Base-by-base conservation (phyloP, 192 early-diverging fungal genomes). In the Podila horticola region DNA sequence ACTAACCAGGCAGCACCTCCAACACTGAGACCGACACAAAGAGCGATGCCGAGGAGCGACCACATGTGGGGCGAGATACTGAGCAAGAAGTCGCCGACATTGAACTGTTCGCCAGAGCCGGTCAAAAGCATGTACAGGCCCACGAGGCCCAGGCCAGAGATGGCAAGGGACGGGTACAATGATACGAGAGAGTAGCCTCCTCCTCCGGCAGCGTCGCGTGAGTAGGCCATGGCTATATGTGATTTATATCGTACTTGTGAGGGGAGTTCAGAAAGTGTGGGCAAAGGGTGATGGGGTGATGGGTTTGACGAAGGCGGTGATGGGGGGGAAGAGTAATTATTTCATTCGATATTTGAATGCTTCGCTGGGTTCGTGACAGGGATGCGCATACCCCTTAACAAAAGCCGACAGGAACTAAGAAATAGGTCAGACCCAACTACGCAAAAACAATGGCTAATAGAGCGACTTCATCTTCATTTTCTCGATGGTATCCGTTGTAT, bases 21-120 rank as follows among this genome's bases (percentile, higher is more conserved):
- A 17, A 99, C 97, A 70, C 92, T 94, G 36, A 99, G 85, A 3
- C 94, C 95, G 59, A 97, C 95, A 71, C 94, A 94, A 57, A 97
- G 83, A 0, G 87, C 84, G 58, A 94, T 95, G 20, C 98, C 97
- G 62, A 94, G 83, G 19, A 95, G 69, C 0, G 93, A 92, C 95
- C 95, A 99, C 86, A 92, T 90, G 85, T 95, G 95, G 17, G 97
- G 97, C 59, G 92, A 93, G 6, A 93, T 91, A 17, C 87, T 86
- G 58, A 90, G 65, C 24, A 99, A 82, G 67, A 94, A 95, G 41
- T 87, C 81, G 64, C 96, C 97, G 33, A 97, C 89, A 79, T 96
- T 90, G 77, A 99, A 97, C 52, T 88, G 89, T 82, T 96, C 92
- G 45, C 95, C 96, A 64, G 95, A 92, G 24, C 93, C 93, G 13